Conservation (phyloP, 2,329 filamentous ascomycete genomes). For the Ophiostoma piceae region DNA sequence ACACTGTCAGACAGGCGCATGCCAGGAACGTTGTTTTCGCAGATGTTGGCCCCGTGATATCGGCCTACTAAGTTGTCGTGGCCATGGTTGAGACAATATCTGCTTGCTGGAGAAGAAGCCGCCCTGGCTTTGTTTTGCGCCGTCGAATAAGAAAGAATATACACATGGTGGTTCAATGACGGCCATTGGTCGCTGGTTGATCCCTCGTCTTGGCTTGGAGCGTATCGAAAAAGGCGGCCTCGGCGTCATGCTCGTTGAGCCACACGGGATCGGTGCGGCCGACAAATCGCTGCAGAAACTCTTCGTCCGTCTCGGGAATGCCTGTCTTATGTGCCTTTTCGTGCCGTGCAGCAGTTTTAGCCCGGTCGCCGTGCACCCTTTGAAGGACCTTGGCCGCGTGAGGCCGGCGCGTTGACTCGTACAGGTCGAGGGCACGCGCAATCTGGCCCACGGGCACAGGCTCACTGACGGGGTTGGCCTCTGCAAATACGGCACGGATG, state of each 20-base stretch:
- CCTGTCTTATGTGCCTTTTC: background rate
- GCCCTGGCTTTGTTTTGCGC: background rate
- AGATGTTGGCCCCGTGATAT: background rate
- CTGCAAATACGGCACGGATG: background rate
- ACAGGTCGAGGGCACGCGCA: background rate
- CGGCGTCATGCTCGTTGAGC: constrained; percentile 5
- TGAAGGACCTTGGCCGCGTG: constrained; percentile 6
- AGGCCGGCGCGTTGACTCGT: background rate
- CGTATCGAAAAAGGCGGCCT: constrained; percentile 7
- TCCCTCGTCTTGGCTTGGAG: background rate
- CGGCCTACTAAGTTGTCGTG: background rate
- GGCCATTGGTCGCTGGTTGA: background rate
- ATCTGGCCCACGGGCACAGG: background rate
- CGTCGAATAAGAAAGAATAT: background rate
- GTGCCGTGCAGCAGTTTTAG: background rate
- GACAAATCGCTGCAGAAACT: constrained; percentile 1
- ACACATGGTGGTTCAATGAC: background rate
- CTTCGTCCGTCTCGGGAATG: background rate
- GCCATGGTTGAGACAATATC: background rate
- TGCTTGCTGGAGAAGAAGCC: background rate
- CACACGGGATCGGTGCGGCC: background rate
- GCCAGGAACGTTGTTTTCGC: background rate
- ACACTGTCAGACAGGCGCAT: background rate
- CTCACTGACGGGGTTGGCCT: background rate
- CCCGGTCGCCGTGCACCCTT: constrained; percentile 14